Base-by-base conservation (phyloP, 2,329 filamentous ascomycete genomes). In the Stachybotrys echinatus region DNA sequence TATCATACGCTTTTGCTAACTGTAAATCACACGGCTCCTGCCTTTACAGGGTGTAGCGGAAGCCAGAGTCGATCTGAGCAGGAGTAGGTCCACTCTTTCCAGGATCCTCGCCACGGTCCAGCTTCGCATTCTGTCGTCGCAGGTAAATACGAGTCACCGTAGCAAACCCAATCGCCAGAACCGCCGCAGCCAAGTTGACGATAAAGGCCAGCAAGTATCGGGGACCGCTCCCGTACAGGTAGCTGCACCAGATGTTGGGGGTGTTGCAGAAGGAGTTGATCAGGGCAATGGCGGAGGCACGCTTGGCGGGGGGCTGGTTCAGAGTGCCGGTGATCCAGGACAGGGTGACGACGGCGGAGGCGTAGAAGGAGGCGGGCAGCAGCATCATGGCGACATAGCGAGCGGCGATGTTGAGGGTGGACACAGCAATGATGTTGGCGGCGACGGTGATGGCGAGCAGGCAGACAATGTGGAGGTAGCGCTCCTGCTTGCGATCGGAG, bases 351-450 rank as follows among this genome's bases (percentile, higher is more conserved):
- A 72, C 61, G 48, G 54, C 62, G 61, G 31, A 63, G 14, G 43
- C 65, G 57, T 59, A 51, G 49, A 48, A 70, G 0, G 54, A 45
- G 19, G 52, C 54, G 1, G 57, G 69, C 17, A 74, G 52, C 10
- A 73, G 62, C 61, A 73, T 58, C 65, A 73, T 71, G 45, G 68
- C 58, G 51, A 73, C 71, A 50, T 73, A 73, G 0, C 70, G 68
- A 0, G 68, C 68, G 2, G 65, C 67, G 4, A 66, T 54, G 48
- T 70, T 71, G 7, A 62, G 49, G 3, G 67, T 71, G 0, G 64
- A 50, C 54, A 71, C 62, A 0, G 64, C 58, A 22, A 72, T 70
- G 43, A 71, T 65, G 49, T 70, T 71, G 59, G 67, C 68, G 38
- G 54, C 51, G 3, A 65, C 55, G 0, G 68, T 59, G 27, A 68